These are phyloP conservation scores for Colletotrichum sp. DNA, from an alignment of 2,329 filamentous ascomycete genomes.

Conservation along the genomic window DNA sequence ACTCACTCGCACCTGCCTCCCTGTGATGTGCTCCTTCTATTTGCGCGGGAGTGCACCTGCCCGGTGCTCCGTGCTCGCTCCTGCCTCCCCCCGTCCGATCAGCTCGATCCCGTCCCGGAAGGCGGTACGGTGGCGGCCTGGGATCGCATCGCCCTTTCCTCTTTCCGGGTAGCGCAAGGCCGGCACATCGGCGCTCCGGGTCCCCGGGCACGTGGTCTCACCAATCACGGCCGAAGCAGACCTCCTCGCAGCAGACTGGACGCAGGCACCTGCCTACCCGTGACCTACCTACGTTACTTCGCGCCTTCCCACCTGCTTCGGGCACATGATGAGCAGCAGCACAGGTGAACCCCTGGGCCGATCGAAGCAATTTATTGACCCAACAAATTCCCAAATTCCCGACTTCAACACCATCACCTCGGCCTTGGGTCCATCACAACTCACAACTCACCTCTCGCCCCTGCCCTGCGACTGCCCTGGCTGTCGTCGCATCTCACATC, in stretches of 20 bases:
- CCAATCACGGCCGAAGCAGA: background rate
- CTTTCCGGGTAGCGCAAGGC: background rate
- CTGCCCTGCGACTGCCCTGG: background rate
- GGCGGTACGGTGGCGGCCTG: background rate
- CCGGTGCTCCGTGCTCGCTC: background rate
- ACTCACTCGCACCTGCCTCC: background rate
- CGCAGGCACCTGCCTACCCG: background rate
- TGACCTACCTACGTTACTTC: background rate
- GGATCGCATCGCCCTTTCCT: background rate
- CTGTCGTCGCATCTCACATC: background rate
- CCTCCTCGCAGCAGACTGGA: background rate
- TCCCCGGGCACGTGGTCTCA: conserved; percentile 1
- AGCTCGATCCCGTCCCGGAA: background rate
- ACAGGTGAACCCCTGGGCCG: conserved; percentile 3
- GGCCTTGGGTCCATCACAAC: background rate
- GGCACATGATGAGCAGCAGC: background rate
- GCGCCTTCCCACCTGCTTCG: background rate
- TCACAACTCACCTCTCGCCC: background rate
- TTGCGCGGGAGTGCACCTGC: background rate
- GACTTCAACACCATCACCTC: background rate
- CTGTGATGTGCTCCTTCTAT: background rate
- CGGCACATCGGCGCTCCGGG: background rate
- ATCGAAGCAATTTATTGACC: background rate
- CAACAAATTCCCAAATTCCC: background rate
- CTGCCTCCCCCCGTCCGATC: background rate